A percentile compares a stretch with the other conserved stretches of the same genome.
phyloP scores from a whole-genome alignment of 2,329 filamentous ascomycete species.

The Neofusicoccum parvum region DNA sequence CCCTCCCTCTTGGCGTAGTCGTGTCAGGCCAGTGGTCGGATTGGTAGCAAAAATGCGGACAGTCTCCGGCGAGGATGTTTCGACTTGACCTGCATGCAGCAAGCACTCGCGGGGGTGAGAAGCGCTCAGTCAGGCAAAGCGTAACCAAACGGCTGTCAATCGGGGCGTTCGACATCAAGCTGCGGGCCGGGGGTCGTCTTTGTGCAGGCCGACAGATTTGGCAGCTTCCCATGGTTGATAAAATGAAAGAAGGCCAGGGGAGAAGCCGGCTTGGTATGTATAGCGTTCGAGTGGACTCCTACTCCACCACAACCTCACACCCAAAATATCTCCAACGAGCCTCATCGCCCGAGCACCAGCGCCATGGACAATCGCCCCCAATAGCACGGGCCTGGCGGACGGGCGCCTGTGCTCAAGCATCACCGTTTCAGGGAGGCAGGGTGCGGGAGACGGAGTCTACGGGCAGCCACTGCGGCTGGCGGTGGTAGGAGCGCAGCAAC shows the following conservation, averaged over 20 bases:
- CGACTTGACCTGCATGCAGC: background rate
- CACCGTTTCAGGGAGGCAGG: constrained; percentile 1
- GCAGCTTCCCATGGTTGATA: constrained; percentile 1
- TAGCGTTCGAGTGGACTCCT: background rate
- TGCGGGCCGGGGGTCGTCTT: background rate
- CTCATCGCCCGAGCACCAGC: constrained; percentile 13
- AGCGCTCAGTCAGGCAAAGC: background rate
- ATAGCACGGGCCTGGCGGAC: constrained; percentile 8
- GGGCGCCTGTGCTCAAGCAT: background rate
- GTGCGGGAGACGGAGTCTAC: background rate
- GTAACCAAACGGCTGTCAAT: background rate
- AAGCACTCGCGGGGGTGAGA: background rate
- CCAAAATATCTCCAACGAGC: constrained; percentile 21
- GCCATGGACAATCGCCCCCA: constrained; percentile 14
- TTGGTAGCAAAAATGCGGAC: background rate
- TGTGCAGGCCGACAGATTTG: background rate
- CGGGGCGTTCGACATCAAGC: background rate
- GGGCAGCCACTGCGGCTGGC: constrained; percentile 3
- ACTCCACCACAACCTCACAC: constrained; percentile 1
- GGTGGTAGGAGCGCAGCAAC: background rate
- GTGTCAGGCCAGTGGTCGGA: background rate
- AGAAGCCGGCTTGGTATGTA: background rate
- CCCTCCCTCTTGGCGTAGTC: background rate
- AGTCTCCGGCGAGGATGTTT: background rate
- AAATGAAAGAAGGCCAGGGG: background rate